Evolutionary conservation across 2,329 filamentous ascomycete genomes (phyloP).

Genomic region (Diaporthe citriasiana): DNA sequence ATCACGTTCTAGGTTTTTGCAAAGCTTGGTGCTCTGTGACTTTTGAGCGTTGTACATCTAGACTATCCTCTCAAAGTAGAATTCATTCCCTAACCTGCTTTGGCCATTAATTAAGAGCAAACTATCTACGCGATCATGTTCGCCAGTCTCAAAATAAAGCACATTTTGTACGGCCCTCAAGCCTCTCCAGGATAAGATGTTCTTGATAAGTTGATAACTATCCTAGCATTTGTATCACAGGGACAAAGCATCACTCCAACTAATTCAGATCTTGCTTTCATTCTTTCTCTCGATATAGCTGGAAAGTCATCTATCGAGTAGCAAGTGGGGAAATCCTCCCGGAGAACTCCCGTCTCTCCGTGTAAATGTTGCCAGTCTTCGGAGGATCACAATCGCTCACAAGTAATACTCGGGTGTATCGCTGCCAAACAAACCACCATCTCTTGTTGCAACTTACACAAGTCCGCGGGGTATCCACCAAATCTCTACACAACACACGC

Average conservation of each 20-base stretch:
- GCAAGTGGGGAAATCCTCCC: neutral
- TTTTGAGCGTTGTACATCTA: too few species aligned
- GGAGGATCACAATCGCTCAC: conserved; percentile 21
- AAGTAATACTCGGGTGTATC: neutral
- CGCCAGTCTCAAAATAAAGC: neutral
- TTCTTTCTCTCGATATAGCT: conserved; percentile 12
- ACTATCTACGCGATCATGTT: too few species aligned
- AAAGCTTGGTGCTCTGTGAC: too few species aligned
- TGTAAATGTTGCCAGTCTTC: conserved; percentile 25
- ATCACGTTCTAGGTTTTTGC: too few species aligned
- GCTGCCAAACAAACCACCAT: conserved; percentile 22
- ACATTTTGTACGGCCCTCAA: neutral
- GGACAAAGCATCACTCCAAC: neutral
- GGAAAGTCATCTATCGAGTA: conserved; percentile 22
- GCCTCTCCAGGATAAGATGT: too few species aligned
- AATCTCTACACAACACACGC: conserved; percentile 14
- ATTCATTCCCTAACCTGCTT: too few species aligned
- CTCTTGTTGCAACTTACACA: conserved; percentile 16
- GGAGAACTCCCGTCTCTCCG: neutral
- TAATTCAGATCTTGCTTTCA: neutral
- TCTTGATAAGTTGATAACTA: too few species aligned
- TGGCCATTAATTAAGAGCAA: too few species aligned
- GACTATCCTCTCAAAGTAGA: too few species aligned
- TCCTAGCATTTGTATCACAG: neutral
- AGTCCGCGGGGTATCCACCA: conserved; percentile 28